Evolutionary conservation across 345 rosid genomes (phyloP), one percentile per base, ranked within the genome.

Genomic region (Boechera stricta): DNA sequence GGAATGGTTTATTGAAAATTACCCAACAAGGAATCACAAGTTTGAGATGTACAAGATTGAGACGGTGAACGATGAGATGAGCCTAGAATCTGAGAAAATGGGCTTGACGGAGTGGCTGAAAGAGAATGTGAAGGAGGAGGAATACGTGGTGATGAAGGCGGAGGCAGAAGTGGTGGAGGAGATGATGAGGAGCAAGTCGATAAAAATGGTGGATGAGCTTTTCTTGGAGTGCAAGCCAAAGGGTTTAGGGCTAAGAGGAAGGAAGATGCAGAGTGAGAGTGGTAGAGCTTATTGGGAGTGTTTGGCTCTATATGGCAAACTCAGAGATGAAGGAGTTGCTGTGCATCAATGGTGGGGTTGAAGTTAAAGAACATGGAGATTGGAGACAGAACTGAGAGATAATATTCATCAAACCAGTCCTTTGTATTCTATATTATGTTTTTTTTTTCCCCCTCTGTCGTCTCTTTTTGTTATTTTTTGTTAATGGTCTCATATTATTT

Each of bases 261-360:
- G 72, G 62, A 78, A 44, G 64, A 67, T 61, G 71, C 75, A 69
- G 53, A 76, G 69, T 21, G 65, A 84, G 51, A 81, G 82, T 69
- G 76, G 81, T 71, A 87, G 87, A 80, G 89, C 89, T 75, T 90
- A 93, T 10, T 90, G 94, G 94, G 87, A 90, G 56, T 93, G 97
- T 52, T 81, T 93, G 85, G 93, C 98, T 70, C 59, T 90, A 79
- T 90, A 88, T 49, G 94, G 92, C 12, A 87, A 84, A 81, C 81
- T 86, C n/a, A 87, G 89, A 74, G 96, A 90, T 69, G 92, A 87
- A 76, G 92, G 93, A 60, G 79, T 90, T 77, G 97, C 91, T 3
- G 91, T 88, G 71, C 96, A 90, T 78, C 97, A 89, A 81, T 89
- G 94, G 94, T 87, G 92, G 97, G 89, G 90, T 84, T 89, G 73